Evolutionary conservation across 129 eudicot species (phyloP).

Genomic region (Mikania micrantha): DNA sequence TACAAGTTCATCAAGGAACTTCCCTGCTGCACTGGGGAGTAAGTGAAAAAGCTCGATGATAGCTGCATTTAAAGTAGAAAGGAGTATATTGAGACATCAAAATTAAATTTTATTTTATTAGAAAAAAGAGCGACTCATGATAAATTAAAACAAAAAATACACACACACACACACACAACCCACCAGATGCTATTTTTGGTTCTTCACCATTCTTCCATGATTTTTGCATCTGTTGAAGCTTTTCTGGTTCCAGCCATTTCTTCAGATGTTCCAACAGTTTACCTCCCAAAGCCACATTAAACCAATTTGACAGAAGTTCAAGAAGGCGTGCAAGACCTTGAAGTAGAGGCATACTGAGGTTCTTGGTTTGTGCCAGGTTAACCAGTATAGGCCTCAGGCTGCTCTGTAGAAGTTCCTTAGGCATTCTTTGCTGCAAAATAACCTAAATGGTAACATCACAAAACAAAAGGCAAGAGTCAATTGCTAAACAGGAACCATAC

Average conservation of each 20-base stretch:
- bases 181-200: slow-evolving; percentile 98
- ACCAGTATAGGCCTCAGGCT: slow-evolving; percentile 96
- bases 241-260: slow-evolving; percentile 97
- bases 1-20: slow-evolving; percentile 96
- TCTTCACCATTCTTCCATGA: slow-evolving; percentile 98
- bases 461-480: slow-evolving; percentile 9
- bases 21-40: slow-evolving; percentile 96
- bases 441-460: slow-evolving; percentile 41
- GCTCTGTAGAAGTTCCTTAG: slow-evolving; percentile 96
- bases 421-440: slow-evolving; percentile 95
- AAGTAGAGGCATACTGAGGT: slow-evolving; percentile 94
- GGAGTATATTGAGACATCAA: neutral
- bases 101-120: neutral
- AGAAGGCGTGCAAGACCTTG: slow-evolving; percentile 97
- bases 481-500: slow-evolving; percentile 3
- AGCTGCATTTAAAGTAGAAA: slow-evolving; percentile 52
- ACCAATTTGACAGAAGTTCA: slow-evolving; percentile 95
- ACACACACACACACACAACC: slow-evolving; percentile 27
- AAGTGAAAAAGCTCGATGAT: slow-evolving; percentile 97
- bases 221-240: slow-evolving; percentile 91
- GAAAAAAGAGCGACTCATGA: neutral
- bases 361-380: slow-evolving; percentile 92
- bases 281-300: slow-evolving; percentile 90
- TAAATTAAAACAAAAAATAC: too few relatives aligned
- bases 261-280: slow-evolving; percentile 93